Percentiles rank a stretch among this genome's conserved stretches.
These are phyloP conservation scores for Chlamydomonas incerta DNA, from an alignment of 139 green algal genomes.

Conservation along the genomic window DNA sequence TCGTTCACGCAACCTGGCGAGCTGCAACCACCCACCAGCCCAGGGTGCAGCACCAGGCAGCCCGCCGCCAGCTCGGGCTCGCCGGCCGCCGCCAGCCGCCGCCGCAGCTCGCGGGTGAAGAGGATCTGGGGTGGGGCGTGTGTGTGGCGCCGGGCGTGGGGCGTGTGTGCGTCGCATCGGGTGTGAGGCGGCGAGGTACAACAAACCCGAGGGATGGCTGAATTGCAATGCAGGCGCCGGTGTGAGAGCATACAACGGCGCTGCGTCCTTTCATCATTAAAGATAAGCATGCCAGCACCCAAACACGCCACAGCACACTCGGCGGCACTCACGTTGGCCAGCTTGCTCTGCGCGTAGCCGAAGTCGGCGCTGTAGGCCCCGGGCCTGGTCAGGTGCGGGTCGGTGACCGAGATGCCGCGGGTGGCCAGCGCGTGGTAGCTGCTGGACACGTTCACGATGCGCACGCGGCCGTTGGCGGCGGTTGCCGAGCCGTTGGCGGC, in stretches of 20 bases:
- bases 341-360: slow-evolving; percentile 86
- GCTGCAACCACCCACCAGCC: slow-evolving; percentile 57
- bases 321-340: slow-evolving; percentile 68
- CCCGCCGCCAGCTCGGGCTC: neutral
- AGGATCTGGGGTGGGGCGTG: slow-evolving; percentile 62
- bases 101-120: slow-evolving; percentile 66
- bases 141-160: neutral
- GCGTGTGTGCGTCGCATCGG: too few species aligned
- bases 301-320: too few species aligned
- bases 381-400: neutral
- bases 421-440: slow-evolving; percentile 8
- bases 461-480: slow-evolving; percentile 9
- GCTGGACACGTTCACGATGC: slow-evolving; percentile 74
- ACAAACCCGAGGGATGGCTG: too few species aligned
- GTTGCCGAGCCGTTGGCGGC: neutral
- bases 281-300: too few species aligned
- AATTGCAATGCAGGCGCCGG: too few species aligned
- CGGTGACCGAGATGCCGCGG: neutral
- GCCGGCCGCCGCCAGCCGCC: neutral
- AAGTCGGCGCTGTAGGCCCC: slow-evolving; percentile 49
- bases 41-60: slow-evolving; percentile 79
- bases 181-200: too few species aligned
- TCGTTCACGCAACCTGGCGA: too few species aligned
- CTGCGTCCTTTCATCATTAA: neutral
- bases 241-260: neutral